Evolutionary conservation across 2,329 filamentous ascomycete species (phyloP).

Genomic region (Fusarium foetens): DNA sequence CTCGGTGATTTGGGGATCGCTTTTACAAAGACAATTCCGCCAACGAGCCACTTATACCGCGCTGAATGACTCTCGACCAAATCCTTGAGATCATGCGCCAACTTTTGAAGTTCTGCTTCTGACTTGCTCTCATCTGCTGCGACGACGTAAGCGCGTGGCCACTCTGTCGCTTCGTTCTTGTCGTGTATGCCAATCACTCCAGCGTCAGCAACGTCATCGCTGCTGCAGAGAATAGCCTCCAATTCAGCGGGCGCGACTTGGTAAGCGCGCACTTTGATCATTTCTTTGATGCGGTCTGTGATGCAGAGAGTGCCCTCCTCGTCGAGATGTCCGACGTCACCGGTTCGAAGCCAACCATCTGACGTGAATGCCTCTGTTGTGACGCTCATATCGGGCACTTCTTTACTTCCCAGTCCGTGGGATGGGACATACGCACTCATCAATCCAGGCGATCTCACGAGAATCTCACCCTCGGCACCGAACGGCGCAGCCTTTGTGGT

Average conservation of each 20-base stretch:
- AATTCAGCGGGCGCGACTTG: slow-evolving; percentile 68
- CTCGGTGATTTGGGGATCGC: slow-evolving; percentile 76
- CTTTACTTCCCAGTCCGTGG: slow-evolving; percentile 49
- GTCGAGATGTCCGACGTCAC: slow-evolving; percentile 72
- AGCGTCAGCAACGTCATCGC: slow-evolving; percentile 66
- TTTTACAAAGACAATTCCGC: slow-evolving; percentile 75
- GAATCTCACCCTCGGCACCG: slow-evolving; percentile 70
- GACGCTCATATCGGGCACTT: slow-evolving; percentile 50
- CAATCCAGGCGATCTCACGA: slow-evolving; percentile 70
- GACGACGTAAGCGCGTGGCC: slow-evolving; percentile 72
- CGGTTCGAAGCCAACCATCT: slow-evolving; percentile 77
- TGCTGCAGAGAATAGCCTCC: slow-evolving; percentile 51
- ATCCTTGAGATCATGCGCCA: slow-evolving; percentile 63
- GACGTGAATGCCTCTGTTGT: slow-evolving; percentile 52
- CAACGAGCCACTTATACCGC: slow-evolving; percentile 73
- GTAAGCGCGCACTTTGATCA: slow-evolving; percentile 70
- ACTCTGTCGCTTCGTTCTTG: slow-evolving; percentile 68
- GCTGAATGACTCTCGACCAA: slow-evolving; percentile 70
- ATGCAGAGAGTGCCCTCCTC: slow-evolving; percentile 68
- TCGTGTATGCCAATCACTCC: slow-evolving; percentile 70
- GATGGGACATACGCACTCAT: slow-evolving; percentile 76
- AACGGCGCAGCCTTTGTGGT: slow-evolving; percentile 52
- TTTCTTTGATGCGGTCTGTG: slow-evolving; percentile 77
- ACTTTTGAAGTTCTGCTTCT: slow-evolving; percentile 54
- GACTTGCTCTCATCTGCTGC: slow-evolving; percentile 38